Conservation (phyloP, 768 basidiomycete species). For the Termitomyces sp. region DNA sequence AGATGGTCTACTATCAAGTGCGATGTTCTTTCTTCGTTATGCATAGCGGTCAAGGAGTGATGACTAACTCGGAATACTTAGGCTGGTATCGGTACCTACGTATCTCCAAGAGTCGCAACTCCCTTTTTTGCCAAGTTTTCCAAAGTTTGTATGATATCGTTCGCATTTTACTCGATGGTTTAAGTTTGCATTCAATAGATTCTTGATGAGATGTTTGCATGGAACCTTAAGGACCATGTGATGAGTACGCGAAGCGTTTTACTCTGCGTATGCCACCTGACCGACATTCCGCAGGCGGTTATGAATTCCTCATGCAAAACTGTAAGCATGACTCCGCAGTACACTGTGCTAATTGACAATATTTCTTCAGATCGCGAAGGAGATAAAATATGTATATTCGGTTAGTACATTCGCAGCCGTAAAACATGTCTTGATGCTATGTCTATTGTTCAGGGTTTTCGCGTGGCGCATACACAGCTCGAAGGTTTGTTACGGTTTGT, state of each 20-base stretch:
- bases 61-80: conserved; percentile 11
- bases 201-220: conserved; percentile 45
- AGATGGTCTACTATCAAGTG: conserved; percentile 58
- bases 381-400: conserved; percentile 62
- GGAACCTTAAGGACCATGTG: conserved; percentile 44
- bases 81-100: conserved; percentile 52
- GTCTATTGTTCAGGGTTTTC: conserved; percentile 41
- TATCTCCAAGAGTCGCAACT: conserved; percentile 28
- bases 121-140: conserved; percentile 32
- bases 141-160: conserved; percentile 23
- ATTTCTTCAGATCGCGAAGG: conserved; percentile 35
- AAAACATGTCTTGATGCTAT: background rate
- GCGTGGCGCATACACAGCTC: conserved; percentile 59
- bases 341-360: background rate
- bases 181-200: conserved; percentile 22
- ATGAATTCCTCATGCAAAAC: conserved; percentile 57
- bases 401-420: conserved; percentile 18
- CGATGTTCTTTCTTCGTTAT: background rate
- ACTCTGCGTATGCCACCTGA: background rate
- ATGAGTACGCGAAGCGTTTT: conserved; percentile 29
- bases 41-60: background rate
- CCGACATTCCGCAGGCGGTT: conserved; percentile 32
- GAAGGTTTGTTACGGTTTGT: conserved; percentile 35
- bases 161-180: background rate
- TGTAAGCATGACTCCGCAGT: conserved; percentile 22